phyloP scores from a whole-genome alignment of 2,329 filamentous ascomycete genomes.

The Teratosphaeria destructans region DNA sequence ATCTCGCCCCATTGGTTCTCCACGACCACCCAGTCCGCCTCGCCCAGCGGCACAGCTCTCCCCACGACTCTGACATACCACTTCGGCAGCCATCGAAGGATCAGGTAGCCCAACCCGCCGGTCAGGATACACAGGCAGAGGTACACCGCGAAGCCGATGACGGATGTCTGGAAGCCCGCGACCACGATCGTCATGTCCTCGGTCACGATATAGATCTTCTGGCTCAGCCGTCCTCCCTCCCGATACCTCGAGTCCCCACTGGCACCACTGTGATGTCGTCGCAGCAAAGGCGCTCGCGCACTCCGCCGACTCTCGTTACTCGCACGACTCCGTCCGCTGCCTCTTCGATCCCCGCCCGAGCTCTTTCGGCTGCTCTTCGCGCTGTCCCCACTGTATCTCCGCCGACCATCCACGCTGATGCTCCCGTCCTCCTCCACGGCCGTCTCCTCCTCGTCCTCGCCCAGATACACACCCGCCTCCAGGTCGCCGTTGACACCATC shows the following conservation, averaged over 20 bases:
- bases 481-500: conserved; percentile 25
- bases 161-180: conserved; percentile 77
- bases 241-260: conserved; percentile 56
- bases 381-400: conserved; percentile 25
- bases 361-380: conserved; percentile 50
- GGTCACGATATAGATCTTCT: conserved; percentile 87
- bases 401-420: background rate
- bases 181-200: conserved; percentile 92
- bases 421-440: background rate
- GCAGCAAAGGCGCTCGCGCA: conserved; percentile 46
- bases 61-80: conserved; percentile 76
- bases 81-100: conserved; percentile 81
- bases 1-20: conserved; percentile 98
- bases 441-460: conserved; percentile 8
- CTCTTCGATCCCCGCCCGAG: conserved; percentile 15
- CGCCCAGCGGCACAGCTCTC: conserved; percentile 53
- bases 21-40: conserved; percentile 84
- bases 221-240: conserved; percentile 56
- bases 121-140: conserved; percentile 59
- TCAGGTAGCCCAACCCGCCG: conserved; percentile 66
- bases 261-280: conserved; percentile 58
- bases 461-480: conserved; percentile 25
- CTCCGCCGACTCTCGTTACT: conserved; percentile 35
- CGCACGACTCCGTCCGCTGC: conserved; percentile 49
- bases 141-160: conserved; percentile 59